Conservation (phyloP, 768 basidiomycete genomes). For the Boletus rubroflammeus region DNA sequence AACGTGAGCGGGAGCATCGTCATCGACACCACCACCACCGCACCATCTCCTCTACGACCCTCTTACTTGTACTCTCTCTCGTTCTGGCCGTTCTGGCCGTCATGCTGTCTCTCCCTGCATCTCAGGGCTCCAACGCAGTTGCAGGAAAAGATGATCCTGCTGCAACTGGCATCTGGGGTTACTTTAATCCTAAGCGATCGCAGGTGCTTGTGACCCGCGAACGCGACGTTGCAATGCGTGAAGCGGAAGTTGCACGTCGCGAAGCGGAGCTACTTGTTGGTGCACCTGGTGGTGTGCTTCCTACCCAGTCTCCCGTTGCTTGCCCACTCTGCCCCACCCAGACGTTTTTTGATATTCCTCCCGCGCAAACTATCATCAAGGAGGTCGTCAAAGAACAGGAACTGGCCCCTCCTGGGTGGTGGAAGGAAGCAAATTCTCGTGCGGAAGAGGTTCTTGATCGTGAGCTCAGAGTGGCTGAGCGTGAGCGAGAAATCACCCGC, state of each 20-base stretch:
- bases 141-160: constrained; percentile 36
- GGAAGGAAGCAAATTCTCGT: constrained; percentile 60
- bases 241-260: constrained; percentile 85
- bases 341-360: constrained; percentile 53
- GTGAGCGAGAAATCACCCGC: constrained; percentile 82
- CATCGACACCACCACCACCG: constrained; percentile 75
- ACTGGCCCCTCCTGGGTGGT: constrained; percentile 78
- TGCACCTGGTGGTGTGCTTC: constrained; percentile 76
- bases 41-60: constrained; percentile 86
- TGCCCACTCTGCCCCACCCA: constrained; percentile 59
- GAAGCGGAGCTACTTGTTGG: constrained; percentile 83
- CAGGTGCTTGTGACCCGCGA: constrained; percentile 79
- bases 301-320: constrained; percentile 45
- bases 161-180: constrained; percentile 59
- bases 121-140: constrained; percentile 32
- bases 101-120: constrained; percentile 81
- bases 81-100: constrained; percentile 85
- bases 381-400: constrained; percentile 83
- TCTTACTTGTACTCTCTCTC: constrained; percentile 81
- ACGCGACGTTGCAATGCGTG: constrained; percentile 73
- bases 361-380: constrained; percentile 80
- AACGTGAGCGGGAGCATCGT: constrained; percentile 49
- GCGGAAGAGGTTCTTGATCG: constrained; percentile 81
- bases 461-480: constrained; percentile 79
- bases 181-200: constrained; percentile 77